These are phyloP conservation scores for Annona cherimola DNA, from an alignment of 164 flowering plant species.

Conservation along the genomic window DNA sequence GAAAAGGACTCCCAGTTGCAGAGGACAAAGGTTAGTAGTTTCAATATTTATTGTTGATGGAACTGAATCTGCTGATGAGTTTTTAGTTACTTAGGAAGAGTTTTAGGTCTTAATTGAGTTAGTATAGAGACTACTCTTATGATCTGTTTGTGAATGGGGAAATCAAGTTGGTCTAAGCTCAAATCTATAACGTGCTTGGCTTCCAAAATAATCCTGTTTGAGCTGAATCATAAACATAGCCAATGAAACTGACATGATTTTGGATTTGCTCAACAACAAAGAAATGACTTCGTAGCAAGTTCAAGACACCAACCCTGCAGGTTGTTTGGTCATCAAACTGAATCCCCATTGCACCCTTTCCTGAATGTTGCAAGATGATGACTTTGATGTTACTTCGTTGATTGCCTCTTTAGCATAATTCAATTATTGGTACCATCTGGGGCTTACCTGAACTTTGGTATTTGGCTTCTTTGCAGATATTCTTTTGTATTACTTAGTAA, in stretches of 20 bases:
- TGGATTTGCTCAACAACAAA: too few species aligned
- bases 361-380: background rate
- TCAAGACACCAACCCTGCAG: too few species aligned
- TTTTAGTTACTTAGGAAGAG: background rate
- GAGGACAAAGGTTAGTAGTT: constrained; percentile 31
- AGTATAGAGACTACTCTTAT: background rate
- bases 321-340: too few species aligned
- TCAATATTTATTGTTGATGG: background rate
- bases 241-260: too few species aligned
- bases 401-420: background rate
- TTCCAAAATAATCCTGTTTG: too few species aligned
- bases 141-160: too few species aligned
- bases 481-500: too few species aligned
- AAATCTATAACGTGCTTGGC: too few species aligned
- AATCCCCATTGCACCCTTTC: background rate
- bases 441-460: background rate
- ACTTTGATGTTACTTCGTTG: background rate
- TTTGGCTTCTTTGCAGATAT: background rate
- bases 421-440: background rate
- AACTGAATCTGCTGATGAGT: background rate
- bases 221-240: too few species aligned
- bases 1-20: constrained; percentile 20
- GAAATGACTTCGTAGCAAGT: too few species aligned
- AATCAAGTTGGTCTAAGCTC: too few species aligned
- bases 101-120: background rate